Conservation (phyloP, 2,329 filamentous ascomycete genomes). For the Pseudocercospora macadamiae region DNA sequence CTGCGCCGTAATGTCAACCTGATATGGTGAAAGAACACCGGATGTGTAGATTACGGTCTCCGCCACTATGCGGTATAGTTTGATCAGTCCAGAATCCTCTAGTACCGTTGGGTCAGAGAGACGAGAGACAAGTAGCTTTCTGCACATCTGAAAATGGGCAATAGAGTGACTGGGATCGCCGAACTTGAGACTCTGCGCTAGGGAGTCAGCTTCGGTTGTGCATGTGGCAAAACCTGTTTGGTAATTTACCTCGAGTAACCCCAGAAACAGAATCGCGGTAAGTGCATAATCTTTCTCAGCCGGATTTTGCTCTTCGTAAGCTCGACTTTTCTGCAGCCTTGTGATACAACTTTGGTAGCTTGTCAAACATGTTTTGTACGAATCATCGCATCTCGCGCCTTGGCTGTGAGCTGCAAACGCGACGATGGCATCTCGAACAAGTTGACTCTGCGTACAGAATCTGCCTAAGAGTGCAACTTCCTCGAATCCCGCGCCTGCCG, state of each 20-base stretch:
- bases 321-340: constrained; percentile 2
- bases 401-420: constrained; percentile 21
- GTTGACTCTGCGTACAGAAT: constrained; percentile 18
- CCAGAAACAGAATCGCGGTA: constrained; percentile 19
- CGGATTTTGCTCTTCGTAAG: constrained; percentile 3
- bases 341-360: constrained; percentile 24
- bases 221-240: background rate
- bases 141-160: constrained; percentile 25
- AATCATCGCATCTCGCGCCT: background rate
- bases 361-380: constrained; percentile 17
- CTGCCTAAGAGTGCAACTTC: constrained; percentile 17
- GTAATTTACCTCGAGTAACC: constrained; percentile 19
- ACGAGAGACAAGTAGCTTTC: constrained; percentile 12
- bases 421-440: constrained; percentile 24
- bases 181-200: constrained; percentile 19
- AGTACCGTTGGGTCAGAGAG: constrained; percentile 5
- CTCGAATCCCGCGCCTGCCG: constrained; percentile 16
- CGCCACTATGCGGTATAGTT: constrained; percentile 22
- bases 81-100: constrained; percentile 2
- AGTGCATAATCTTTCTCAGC: constrained; percentile 13
- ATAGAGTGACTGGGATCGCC: constrained; percentile 22
- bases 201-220: background rate
- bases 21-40: constrained; percentile 14
- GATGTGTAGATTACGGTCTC: constrained; percentile 26
- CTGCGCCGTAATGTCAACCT: background rate